Base-by-base conservation (phyloP, 768 basidiomycete genomes). In the Mycena galopus region DNA sequence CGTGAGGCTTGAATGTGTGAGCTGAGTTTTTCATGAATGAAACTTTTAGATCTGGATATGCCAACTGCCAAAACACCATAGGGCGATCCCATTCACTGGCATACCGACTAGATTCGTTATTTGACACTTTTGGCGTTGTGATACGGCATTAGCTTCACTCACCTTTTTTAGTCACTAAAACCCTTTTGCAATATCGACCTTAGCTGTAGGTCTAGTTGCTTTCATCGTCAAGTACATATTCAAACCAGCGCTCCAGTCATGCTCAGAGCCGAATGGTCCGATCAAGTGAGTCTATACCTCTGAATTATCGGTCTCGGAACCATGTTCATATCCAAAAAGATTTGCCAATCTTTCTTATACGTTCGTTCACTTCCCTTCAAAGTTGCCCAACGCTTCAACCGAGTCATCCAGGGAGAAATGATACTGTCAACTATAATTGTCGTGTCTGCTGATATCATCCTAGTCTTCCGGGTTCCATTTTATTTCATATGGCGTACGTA, bases 281-380 rank as follows among this genome's bases (percentile, higher is more conserved):
- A 71, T 44, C 69, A 59, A 27, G 69, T 71, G 23, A 59, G 63
- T 25, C 19, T 11, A 12, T 12, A 27, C 4, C 30, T 12, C 6
- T n/a, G 2, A 32, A 10, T 11, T 50, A 2, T 51, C 1, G 19
- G 11, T 29, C 2, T 2, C 10, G 21, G 25, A 51, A n/a, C 21
- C 12, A 8, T 53, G 4, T 10, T 61, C 2, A 68, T 7, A n/a
- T 61, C 30, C 47, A 19, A 3, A 7, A 50, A 68, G 67, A 1
- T 61, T 50, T 68, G 69, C 56, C 42, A 59, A n/a, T 27, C 33
- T 25, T 71, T 71, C 25, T 59, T 70, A n/a, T 58, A 37, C 35
- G 56, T 64, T 33, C 2, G 59, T 53, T 32, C 9, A 16, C 12
- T 14, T 17, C 21, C 11, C 19, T 1, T 50, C 14, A n/a, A 37